phyloP scores from a whole-genome alignment of 495 filamentous ascomycete genomes.

The Hypoxylon perforatum region DNA sequence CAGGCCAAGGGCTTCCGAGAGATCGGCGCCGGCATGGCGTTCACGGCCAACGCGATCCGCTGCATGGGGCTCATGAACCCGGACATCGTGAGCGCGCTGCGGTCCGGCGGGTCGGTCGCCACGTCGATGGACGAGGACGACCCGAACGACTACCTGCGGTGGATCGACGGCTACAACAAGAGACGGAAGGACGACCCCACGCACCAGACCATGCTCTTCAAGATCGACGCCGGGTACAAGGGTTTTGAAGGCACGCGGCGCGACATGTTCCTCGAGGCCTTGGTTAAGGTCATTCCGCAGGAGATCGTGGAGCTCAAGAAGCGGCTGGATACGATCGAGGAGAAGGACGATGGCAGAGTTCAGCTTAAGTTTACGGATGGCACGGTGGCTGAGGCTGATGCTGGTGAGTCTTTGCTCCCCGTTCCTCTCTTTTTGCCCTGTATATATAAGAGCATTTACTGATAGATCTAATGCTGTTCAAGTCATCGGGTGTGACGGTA shows the following conservation, averaged over 20 bases:
- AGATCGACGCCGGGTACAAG: slow-evolving; percentile 29
- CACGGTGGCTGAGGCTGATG: slow-evolving; percentile 51
- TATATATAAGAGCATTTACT: not conserved
- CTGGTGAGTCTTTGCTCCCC: slow-evolving; percentile 24
- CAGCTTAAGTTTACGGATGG: slow-evolving; percentile 48
- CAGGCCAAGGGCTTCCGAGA: slow-evolving; percentile 59
- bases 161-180: slow-evolving; percentile 34
- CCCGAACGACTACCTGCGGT: slow-evolving; percentile 45
- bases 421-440: not conserved
- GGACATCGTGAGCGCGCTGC: slow-evolving; percentile 56
- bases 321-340: slow-evolving; percentile 41
- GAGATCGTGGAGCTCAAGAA: slow-evolving; percentile 49
- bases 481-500: slow-evolving; percentile 53
- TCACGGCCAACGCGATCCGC: slow-evolving; percentile 64
- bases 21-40: slow-evolving; percentile 67
- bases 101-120: slow-evolving; percentile 55
- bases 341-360: slow-evolving; percentile 24
- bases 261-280: slow-evolving; percentile 61
- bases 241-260: slow-evolving; percentile 56
- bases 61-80: slow-evolving; percentile 63
- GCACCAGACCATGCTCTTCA: slow-evolving; percentile 30
- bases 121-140: slow-evolving; percentile 47
- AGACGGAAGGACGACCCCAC: slow-evolving; percentile 30
- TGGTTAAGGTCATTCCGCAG: slow-evolving; percentile 58
- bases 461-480: not conserved